Percentiles rank a stretch among this genome's conserved stretches.
Conservation (phyloP, 2,329 filamentous ascomycete species). For the Esteya vermicola region DNA sequence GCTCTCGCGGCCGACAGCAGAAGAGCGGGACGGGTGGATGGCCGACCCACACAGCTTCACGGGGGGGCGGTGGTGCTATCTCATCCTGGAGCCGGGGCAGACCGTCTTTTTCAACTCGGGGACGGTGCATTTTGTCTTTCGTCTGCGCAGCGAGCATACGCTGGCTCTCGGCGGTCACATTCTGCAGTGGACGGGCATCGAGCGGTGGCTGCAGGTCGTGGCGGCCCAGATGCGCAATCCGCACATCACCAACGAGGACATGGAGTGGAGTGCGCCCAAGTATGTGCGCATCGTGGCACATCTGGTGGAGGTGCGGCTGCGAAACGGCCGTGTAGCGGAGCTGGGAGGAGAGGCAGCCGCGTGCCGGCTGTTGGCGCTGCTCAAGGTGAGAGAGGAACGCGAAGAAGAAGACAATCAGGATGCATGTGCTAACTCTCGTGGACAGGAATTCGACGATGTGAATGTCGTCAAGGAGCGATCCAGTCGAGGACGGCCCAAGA, state of each 20-base stretch:
- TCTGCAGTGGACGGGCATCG: slow-evolving; percentile 19
- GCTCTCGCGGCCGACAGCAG: slow-evolving; percentile 15
- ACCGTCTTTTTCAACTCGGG: slow-evolving; percentile 20
- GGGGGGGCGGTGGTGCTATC: slow-evolving; percentile 17
- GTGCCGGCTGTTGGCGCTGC: slow-evolving; percentile 6
- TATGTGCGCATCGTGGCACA: slow-evolving; percentile 11
- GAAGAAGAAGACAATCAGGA: no score
- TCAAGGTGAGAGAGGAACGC: slow-evolving; percentile 8
- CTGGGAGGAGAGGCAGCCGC: slow-evolving; percentile 10
- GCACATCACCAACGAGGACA: slow-evolving; percentile 18
- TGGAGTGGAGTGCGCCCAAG: slow-evolving; percentile 13
- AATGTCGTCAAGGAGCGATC: slow-evolving; percentile 2
- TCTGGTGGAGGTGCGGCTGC: slow-evolving; percentile 9
- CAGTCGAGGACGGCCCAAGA: not conserved
- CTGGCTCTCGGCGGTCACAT: slow-evolving; percentile 20
- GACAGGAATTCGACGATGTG: slow-evolving; percentile 11
- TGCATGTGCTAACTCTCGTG: not conserved
- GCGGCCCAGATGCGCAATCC: slow-evolving; percentile 15
- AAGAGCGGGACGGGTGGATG: slow-evolving; percentile 15
- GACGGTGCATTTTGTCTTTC: slow-evolving; percentile 21
- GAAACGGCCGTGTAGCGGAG: slow-evolving; percentile 7
- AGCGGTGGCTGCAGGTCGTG: slow-evolving; percentile 17
- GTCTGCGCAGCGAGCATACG: slow-evolving; percentile 14
- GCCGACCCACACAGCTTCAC: slow-evolving; percentile 12
- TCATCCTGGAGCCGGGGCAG: slow-evolving; percentile 19